Evolutionary conservation across 2,329 filamentous ascomycete genomes (phyloP).

Genomic region (Coniochaeta sp.): DNA sequence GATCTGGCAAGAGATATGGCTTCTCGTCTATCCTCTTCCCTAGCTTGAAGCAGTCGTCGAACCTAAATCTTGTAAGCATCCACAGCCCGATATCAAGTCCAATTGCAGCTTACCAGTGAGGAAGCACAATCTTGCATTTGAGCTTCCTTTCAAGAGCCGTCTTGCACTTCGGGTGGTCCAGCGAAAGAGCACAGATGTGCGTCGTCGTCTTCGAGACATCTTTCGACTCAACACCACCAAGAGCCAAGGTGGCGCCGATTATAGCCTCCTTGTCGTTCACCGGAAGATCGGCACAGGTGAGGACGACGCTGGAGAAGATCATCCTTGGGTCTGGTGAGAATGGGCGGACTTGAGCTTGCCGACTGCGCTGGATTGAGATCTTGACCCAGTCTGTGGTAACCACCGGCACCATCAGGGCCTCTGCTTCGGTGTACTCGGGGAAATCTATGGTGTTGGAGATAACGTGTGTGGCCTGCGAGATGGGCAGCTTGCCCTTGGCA

Average conservation of each 20-base stretch:
- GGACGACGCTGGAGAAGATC: conserved; percentile 78
- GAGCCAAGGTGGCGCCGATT: conserved; percentile 76
- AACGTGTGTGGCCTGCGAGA: conserved; percentile 46
- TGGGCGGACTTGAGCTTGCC: conserved; percentile 69
- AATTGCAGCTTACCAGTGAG: conserved; percentile 61
- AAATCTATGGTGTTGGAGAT: conserved; percentile 79
- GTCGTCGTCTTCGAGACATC: conserved; percentile 69
- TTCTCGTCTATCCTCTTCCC: conserved; percentile 84
- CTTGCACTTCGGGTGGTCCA: conserved; percentile 65
- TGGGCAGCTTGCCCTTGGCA: conserved; percentile 38
- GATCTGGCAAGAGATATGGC: conserved; percentile 79
- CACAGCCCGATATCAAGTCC: not conserved
- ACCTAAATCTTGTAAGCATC: conserved; percentile 44
- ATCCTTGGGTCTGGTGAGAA: conserved; percentile 87
- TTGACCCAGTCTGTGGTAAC: conserved; percentile 77
- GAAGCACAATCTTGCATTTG: conserved; percentile 76
- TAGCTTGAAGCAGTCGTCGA: conserved; percentile 91
- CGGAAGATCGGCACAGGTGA: conserved; percentile 80
- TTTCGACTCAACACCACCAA: conserved; percentile 75
- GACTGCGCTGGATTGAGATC: conserved; percentile 59
- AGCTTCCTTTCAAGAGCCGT: conserved; percentile 56
- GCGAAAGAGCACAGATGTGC: conserved; percentile 76
- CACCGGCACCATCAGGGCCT: conserved; percentile 73
- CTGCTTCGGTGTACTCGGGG: conserved; percentile 69
- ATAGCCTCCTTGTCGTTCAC: conserved; percentile 86